These are phyloP conservation scores for Ogataea populi-albae DNA, from an alignment of 805 yeast genomes.

Conservation along the genomic window DNA sequence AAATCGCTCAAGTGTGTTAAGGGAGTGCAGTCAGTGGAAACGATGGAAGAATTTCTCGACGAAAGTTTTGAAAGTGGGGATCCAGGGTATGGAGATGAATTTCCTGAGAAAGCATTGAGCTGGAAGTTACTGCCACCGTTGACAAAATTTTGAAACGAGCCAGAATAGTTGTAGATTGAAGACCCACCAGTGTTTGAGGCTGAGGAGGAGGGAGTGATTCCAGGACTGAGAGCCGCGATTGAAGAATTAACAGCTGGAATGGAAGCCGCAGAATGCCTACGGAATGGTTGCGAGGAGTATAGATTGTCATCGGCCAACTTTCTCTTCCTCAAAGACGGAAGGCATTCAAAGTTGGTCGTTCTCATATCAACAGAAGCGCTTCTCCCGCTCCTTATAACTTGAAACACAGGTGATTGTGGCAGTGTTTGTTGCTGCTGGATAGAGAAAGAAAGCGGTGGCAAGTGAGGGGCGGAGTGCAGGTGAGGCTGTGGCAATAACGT, in stretches of 20 bases:
- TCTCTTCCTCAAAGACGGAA: constrained; percentile 26
- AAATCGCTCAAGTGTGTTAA: constrained; percentile 24
- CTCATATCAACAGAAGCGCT: constrained; percentile 25
- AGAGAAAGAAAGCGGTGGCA: constrained; percentile 5
- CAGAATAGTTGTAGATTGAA: constrained; percentile 1
- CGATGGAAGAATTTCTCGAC: constrained; percentile 32
- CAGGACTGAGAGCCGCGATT: not conserved
- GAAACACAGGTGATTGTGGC: constrained; percentile 16
- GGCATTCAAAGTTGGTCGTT: constrained; percentile 12
- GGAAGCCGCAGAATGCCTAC: constrained; percentile 37
- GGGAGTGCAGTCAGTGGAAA: constrained; percentile 31
- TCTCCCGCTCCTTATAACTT: constrained; percentile 18
- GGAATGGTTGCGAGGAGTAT: constrained; percentile 16
- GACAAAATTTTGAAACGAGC: too few species aligned
- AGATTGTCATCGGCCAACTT: constrained; percentile 25
- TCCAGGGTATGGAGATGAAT: constrained; percentile 23
- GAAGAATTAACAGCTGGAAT: too few species aligned
- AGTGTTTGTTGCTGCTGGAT: constrained; percentile 2
- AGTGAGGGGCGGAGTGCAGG: constrained; percentile 9
- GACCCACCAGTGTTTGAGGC: too few species aligned
- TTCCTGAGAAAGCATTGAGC: constrained; percentile 11
- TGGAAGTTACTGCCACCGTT: constrained; percentile 1
- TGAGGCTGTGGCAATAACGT: constrained; percentile 9
- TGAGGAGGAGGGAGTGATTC: too few species aligned
- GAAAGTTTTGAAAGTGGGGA: constrained; percentile 33